Evolutionary conservation across 2,329 filamentous ascomycete genomes (phyloP), one percentile per base, ranked within the genome.

Genomic region (Pseudocercospora eumusae): DNA sequence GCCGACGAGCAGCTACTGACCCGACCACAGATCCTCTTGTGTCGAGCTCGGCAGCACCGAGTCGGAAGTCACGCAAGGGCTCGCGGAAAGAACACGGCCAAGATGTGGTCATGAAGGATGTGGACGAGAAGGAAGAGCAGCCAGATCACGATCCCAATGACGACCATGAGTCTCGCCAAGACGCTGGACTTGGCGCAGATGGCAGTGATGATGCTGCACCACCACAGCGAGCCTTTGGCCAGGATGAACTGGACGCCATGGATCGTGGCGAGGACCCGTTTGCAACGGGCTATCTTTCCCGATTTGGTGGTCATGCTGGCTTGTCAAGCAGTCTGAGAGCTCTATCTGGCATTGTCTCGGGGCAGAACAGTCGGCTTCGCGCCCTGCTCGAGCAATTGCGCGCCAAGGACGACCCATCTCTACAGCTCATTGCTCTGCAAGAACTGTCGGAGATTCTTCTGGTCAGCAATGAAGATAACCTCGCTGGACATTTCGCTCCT

Each of bases 381-480:
- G 90, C 72, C 59, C 78, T 82, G 33, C 72, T 82, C 52, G 80
- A 82, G 57, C 79, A 81, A 64, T 80, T 99, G 61, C 88, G 89
- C 67, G 87, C 90, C 70, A 93, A 93, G 73, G 91, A 93, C 52
- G 92, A 97, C 66, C 86, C 88, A 5, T 93, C 92, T 0, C 80
- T 95, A 42, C 96, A 99, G 79, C 82, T 96, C 68, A 92, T 97
- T 71, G 95, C 93, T 27, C 80, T 99, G 28, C 91, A 96, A 76
- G 93, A 98, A 69, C 82, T 99, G 6, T 96, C 93, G 0, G 93
- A 99, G 76, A 88, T 98, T 58, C 81, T 99, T 4, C 82, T 99
- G 28, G 91, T 99, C 40, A 96, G 93, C 10, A 98, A 95, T 68
- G 95, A 99, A 77, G 95, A 99, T 74, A 97, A 96, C 68, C 83